Evolutionary conservation across 148 eudicot species (phyloP), one percentile per base, ranked within the genome.

Genomic region (Arctostaphylos glauca): DNA sequence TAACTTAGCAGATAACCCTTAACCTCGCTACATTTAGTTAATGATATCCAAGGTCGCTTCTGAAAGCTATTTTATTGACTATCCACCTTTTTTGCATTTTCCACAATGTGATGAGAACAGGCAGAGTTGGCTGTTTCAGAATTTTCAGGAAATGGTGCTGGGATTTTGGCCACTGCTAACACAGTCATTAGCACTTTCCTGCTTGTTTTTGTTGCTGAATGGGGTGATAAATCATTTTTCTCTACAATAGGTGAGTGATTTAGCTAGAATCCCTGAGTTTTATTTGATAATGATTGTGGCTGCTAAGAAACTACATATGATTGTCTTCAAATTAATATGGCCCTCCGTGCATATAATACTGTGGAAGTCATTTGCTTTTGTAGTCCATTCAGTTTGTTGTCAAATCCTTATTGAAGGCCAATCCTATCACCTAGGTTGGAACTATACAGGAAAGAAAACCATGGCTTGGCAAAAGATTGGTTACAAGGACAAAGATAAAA

Each of bases 161-260:
- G 98, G 59, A 90, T 94, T 79, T 85, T 97, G 88, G 91, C 99
- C 46, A 86, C 96, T 84, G 96, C 99, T 9, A 88, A 83, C 91
- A 93, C 99, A 38, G 89, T 92, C 84, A 55, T 90, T 43, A 93
- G 98, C 86, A 94, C 98, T 31, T 96, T 96, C 86, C 83, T 86
- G 76, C 83, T 96, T 79, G 99, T 94, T 82, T 96, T 96, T 82
- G 98, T 97, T 79, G 99, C 99, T 84, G 99, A 97, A 85, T 97
- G 98, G 99, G 99, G 99, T 62, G 99, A 96, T 86, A 96, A 96
- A 87, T 96, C 99, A 38, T 96, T 96, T 86, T 96, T 96, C 89
- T 96, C 99, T 77, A 96, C 99, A 59, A 91, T 96, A 81, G 99
- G 99, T 94, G 81, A 87, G 91, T 86, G 31, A 66, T 56, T 12